Evolutionary conservation across 2,329 filamentous ascomycete genomes (phyloP).

Genomic region (Ophiostoma quercus): DNA sequence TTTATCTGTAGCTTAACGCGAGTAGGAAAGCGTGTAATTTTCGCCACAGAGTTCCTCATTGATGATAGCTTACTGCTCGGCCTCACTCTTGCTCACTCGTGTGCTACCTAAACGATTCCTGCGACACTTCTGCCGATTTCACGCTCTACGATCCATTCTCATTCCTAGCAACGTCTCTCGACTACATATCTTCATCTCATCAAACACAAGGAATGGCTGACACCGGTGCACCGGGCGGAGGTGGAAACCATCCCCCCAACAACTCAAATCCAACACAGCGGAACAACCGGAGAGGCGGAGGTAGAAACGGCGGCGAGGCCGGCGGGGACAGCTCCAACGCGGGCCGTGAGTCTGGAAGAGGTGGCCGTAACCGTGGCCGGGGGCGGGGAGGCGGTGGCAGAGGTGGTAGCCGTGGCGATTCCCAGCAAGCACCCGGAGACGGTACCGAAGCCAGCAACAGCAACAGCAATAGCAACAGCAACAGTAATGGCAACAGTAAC

Average conservation of each 20-base stretch:
- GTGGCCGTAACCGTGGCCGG: conserved; percentile 31
- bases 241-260: not conserved
- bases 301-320: conserved; percentile 9
- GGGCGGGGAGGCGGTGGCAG: conserved; percentile 32
- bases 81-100: not conserved
- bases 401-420: conserved; percentile 7
- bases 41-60: not conserved
- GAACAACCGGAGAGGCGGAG: not conserved
- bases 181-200: not conserved
- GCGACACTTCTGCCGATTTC: not conserved
- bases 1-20: not conserved
- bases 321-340: conserved; percentile 5
- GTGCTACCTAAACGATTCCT: too few species aligned
- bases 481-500: not conserved
- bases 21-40: not conserved
- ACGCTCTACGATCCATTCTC: not conserved
- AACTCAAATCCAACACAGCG: not conserved
- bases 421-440: not conserved
- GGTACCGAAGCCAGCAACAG: not conserved
- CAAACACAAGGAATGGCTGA: not conserved
- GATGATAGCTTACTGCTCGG: not conserved
- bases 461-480: not conserved
- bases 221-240: not conserved
- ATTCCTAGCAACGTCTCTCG: not conserved
- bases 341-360: conserved; percentile 39